Percentiles rank a stretch among this genome's conserved stretches.
phyloP scores from a whole-genome alignment of 768 basidiomycete species.

The Amanita pseudoporphyria region DNA sequence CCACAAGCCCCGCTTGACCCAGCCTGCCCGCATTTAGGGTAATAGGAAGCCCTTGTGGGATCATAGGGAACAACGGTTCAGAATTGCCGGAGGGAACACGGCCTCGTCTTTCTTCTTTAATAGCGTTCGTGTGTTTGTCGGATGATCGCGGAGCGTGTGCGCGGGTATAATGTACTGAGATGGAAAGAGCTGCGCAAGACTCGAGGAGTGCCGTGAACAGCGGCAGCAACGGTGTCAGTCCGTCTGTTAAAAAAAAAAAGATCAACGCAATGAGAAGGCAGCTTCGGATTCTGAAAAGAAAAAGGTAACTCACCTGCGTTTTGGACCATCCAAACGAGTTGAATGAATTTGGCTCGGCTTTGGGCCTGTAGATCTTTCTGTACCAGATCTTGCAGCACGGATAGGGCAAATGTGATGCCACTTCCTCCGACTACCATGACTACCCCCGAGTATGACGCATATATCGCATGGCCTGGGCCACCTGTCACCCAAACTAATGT shows the following conservation, averaged over 20 bases:
- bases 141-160: neutral
- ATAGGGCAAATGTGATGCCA: slow-evolving; percentile 65
- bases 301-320: slow-evolving; percentile 33
- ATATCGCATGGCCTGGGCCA: slow-evolving; percentile 49
- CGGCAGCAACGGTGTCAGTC: neutral
- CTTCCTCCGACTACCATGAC: slow-evolving; percentile 68
- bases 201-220: slow-evolving; percentile 2
- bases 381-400: slow-evolving; percentile 57
- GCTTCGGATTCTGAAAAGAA: too few relatives aligned
- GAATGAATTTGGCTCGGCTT: slow-evolving; percentile 47
- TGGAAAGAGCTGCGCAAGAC: neutral
- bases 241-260: neutral
- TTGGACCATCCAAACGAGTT: slow-evolving; percentile 59
- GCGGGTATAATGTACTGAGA: slow-evolving; percentile 3
- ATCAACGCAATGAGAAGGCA: neutral
- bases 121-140: neutral
- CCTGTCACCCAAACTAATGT: slow-evolving; percentile 24
- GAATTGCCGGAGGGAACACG: neutral
- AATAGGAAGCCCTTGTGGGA: slow-evolving; percentile 1
- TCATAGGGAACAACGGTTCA: neutral
- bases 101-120: neutral
- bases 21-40: slow-evolving; percentile 1
- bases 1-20: slow-evolving; percentile 3
- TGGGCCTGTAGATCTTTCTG: slow-evolving; percentile 37
- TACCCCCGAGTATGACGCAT: slow-evolving; percentile 55